phyloP scores from a whole-genome alignment of 2,329 filamentous ascomycete species.

The Fusarium albidum region DNA sequence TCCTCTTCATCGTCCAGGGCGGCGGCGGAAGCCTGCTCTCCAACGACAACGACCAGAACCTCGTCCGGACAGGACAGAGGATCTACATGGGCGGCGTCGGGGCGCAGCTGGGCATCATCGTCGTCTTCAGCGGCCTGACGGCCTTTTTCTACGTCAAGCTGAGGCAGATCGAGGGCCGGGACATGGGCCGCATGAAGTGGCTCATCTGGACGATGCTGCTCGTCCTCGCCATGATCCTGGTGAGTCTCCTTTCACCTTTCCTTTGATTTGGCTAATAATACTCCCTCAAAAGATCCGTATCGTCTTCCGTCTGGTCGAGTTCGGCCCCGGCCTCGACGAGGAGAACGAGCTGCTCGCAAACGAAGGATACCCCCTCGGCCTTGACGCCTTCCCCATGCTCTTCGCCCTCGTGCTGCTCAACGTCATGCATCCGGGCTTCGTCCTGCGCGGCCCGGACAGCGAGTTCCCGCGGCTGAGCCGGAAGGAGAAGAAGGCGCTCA shows the following conservation, averaged over 20 bases:
- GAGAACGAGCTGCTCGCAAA: slow-evolving; percentile 57
- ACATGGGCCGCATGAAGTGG: slow-evolving; percentile 43
- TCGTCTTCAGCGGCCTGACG: slow-evolving; percentile 49
- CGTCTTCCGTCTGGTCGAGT: slow-evolving; percentile 68
- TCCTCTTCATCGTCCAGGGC: slow-evolving; percentile 56
- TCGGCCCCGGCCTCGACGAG: slow-evolving; percentile 52
- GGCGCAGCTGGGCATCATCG: slow-evolving; percentile 48
- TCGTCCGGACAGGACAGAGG: slow-evolving; percentile 46
- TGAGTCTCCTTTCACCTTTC: slow-evolving; percentile 34
- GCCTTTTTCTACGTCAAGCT: slow-evolving; percentile 46
- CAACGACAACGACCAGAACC: slow-evolving; percentile 33
- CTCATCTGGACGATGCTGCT: slow-evolving; percentile 46
- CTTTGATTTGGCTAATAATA: not conserved
- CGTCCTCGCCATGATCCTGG: slow-evolving; percentile 47
- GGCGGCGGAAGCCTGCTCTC: slow-evolving; percentile 49
- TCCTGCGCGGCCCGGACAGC: slow-evolving; percentile 54
- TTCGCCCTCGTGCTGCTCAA: slow-evolving; percentile 54
- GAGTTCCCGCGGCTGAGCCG: slow-evolving; percentile 53
- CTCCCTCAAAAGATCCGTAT: slow-evolving; percentile 58
- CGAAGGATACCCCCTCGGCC: slow-evolving; percentile 59
- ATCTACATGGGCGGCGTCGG: slow-evolving; percentile 51
- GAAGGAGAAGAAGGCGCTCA: slow-evolving; percentile 54
- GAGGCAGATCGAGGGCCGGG: slow-evolving; percentile 29
- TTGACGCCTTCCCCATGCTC: slow-evolving; percentile 65
- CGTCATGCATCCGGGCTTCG: slow-evolving; percentile 56